phyloP scores from a whole-genome alignment of 2,329 filamentous ascomycete genomes.

The Neonectria punicea region DNA sequence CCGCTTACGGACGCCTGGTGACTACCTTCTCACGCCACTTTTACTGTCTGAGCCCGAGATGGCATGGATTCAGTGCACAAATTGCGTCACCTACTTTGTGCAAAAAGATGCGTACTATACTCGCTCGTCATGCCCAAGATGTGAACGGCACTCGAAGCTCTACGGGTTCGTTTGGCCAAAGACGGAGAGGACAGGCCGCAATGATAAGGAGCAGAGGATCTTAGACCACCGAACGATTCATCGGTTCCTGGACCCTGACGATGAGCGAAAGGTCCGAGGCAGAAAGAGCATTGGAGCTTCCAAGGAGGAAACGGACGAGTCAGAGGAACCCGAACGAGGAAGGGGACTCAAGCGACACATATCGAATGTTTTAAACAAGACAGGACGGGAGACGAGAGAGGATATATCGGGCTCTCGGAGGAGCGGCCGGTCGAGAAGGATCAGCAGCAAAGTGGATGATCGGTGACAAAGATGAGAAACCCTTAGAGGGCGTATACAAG shows the following conservation, averaged over 20 bases:
- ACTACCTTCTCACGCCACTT: constrained; percentile 84
- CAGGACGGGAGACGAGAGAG: constrained; percentile 25
- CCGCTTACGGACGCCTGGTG: constrained; percentile 69
- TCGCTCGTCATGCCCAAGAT: constrained; percentile 85
- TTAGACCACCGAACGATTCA: constrained; percentile 90
- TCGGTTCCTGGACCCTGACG: constrained; percentile 79
- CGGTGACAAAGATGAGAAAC: constrained; percentile 2
- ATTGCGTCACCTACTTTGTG: constrained; percentile 84
- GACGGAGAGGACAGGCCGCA: constrained; percentile 80
- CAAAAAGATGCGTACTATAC: constrained; percentile 91
- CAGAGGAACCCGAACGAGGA: constrained; percentile 38
- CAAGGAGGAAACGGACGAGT: constrained; percentile 42
- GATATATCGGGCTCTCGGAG: constrained; percentile 44
- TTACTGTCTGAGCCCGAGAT: constrained; percentile 79
- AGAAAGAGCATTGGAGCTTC: constrained; percentile 47
- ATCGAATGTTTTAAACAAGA: constrained; percentile 22
- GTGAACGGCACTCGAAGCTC: constrained; percentile 93
- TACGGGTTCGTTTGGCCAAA: constrained; percentile 98
- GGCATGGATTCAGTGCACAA: constrained; percentile 90
- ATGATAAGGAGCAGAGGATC: constrained; percentile 77
- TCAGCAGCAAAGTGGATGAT: constrained; percentile 47
- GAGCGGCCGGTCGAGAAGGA: constrained; percentile 49
- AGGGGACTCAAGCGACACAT: constrained; percentile 36
- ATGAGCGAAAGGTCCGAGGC: constrained; percentile 69
- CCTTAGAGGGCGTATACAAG: neutral